phyloP scores from a whole-genome alignment of 73 alveolate genomes.

The Uronychia binucleata region DNA sequence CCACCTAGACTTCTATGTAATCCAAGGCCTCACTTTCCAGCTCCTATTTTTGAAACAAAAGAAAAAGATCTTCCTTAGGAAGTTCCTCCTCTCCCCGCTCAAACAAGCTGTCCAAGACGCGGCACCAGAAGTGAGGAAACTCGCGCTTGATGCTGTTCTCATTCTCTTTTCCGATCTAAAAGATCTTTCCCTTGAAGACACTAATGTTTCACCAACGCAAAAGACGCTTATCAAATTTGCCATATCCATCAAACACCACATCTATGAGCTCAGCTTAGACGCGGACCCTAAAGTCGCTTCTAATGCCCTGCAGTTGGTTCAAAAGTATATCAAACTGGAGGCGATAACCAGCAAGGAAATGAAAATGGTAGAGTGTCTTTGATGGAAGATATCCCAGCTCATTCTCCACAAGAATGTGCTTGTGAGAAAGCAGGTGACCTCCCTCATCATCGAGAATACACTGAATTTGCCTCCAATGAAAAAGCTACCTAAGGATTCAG shows the following conservation, averaged over 20 bases:
- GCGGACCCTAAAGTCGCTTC: background rate
- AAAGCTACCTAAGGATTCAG: background rate
- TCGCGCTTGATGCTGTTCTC: background rate
- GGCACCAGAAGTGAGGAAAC: background rate
- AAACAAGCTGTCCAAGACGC: background rate
- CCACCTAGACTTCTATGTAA: background rate
- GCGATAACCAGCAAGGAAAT: background rate
- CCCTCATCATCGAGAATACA: background rate
- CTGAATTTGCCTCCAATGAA: background rate
- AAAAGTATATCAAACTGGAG: background rate
- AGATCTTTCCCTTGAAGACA: background rate
- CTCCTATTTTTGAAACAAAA: background rate
- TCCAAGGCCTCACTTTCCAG: background rate
- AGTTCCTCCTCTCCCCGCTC: background rate
- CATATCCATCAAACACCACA: background rate
- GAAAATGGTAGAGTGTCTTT: too few relatives aligned
- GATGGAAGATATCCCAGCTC: background rate
- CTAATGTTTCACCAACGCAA: background rate
- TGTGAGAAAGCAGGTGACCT: background rate
- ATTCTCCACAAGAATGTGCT: background rate
- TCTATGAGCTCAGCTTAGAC: background rate
- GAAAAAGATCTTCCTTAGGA: background rate
- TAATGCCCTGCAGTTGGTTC: background rate
- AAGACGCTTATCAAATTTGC: background rate
- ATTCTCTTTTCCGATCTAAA: background rate